A percentile compares a stretch with the other conserved stretches of the same genome.
Conservation (phyloP, 2,329 filamentous ascomycete genomes). For the Leptographium procerum region DNA sequence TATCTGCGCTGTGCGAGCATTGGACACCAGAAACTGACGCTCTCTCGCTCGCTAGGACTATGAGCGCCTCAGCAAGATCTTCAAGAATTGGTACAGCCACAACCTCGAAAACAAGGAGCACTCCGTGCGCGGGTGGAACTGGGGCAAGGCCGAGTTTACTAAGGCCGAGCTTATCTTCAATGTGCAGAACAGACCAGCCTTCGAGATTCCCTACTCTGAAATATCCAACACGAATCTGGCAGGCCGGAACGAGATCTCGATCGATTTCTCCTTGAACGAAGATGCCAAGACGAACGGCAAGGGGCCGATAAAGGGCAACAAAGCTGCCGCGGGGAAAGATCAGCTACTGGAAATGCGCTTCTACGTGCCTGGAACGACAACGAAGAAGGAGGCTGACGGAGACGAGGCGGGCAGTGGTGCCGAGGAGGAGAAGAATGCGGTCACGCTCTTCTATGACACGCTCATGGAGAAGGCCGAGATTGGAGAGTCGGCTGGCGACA, state of each 20-base stretch:
- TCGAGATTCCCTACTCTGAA: slow-evolving; percentile 94
- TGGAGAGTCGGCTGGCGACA: slow-evolving; percentile 96
- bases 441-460: slow-evolving; percentile 95
- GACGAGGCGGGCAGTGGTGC: slow-evolving; percentile 57
- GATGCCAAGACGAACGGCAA: slow-evolving; percentile 64
- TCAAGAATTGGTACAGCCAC: slow-evolving; percentile 97
- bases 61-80: slow-evolving; percentile 80
- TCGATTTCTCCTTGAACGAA: slow-evolving; percentile 77
- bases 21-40: not conserved
- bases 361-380: slow-evolving; percentile 87
- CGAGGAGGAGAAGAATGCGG: slow-evolving; percentile 85
- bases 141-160: slow-evolving; percentile 95
- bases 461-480: slow-evolving; percentile 98
- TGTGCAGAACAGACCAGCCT: slow-evolving; percentile 90
- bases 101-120: slow-evolving; percentile 89
- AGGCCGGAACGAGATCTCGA: slow-evolving; percentile 92
- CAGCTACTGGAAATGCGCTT: slow-evolving; percentile 98
- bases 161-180: slow-evolving; percentile 94
- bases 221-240: slow-evolving; percentile 97
- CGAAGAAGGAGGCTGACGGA: slow-evolving; percentile 62
- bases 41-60: slow-evolving; percentile 49
- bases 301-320: slow-evolving; percentile 69
- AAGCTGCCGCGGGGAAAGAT: slow-evolving; percentile 78
- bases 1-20: not conserved
- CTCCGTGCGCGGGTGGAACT: slow-evolving; percentile 94